These are phyloP conservation scores for Candida tropicalis DNA, from an alignment of 1,139 yeast species.

Conservation along the genomic window DNA sequence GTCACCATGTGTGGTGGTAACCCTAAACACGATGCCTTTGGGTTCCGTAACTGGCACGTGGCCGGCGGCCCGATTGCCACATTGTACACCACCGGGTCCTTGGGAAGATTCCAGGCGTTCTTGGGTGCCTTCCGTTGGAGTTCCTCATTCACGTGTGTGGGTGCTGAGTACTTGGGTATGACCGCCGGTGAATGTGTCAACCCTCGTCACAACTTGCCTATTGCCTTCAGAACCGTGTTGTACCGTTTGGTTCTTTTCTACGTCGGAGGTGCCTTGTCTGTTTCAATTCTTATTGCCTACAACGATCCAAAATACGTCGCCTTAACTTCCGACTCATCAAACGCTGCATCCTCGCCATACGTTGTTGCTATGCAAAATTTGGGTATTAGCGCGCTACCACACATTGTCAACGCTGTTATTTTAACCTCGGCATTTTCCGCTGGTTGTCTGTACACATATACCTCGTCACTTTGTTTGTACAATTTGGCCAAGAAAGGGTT, in stretches of 20 bases:
- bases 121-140: constrained; percentile 56
- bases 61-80: constrained; percentile 55
- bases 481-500: constrained; percentile 44
- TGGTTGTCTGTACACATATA: constrained; percentile 46
- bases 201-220: constrained; percentile 77
- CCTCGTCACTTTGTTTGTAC: constrained; percentile 46
- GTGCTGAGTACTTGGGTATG: constrained; percentile 85
- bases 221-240: constrained; percentile 77
- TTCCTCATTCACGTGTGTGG: constrained; percentile 74
- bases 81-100: constrained; percentile 53
- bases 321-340: constrained; percentile 23
- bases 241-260: constrained; percentile 71
- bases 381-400: constrained; percentile 40
- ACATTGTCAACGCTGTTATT: constrained; percentile 39
- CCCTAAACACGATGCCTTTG: constrained; percentile 64
- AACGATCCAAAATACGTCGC: constrained; percentile 38
- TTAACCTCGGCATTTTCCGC: constrained; percentile 43
- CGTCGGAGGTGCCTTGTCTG: constrained; percentile 51
- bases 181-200: constrained; percentile 79
- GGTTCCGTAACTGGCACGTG: constrained; percentile 65
- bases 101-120: constrained; percentile 75
- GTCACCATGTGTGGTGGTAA: constrained; percentile 87
- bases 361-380: constrained; percentile 49
- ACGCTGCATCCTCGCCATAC: constrained; percentile 45
- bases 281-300: constrained; percentile 42